Evolutionary conservation across 257 asterid species (phyloP).

Genomic region (Solanum chiquidenum): DNA sequence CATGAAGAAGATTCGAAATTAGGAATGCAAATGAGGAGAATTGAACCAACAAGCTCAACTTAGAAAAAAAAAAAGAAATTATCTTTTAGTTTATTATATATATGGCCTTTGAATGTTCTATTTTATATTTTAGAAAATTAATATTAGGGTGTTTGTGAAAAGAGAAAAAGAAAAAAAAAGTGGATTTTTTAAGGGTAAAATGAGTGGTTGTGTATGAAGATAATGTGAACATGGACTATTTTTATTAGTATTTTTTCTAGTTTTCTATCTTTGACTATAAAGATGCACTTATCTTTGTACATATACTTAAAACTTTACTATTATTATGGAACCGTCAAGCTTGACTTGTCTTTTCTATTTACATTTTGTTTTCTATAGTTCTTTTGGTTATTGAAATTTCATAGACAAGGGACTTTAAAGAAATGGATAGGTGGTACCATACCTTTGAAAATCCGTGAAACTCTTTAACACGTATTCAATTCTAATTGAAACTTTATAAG

Average conservation of each 20-base stretch:
- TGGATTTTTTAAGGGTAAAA: background rate
- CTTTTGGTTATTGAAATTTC: background rate
- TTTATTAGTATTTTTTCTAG: background rate
- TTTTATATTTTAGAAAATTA: background rate
- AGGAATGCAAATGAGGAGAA: constrained; percentile 36
- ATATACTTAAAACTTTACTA: background rate
- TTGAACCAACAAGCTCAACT: constrained; percentile 31
- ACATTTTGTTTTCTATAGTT: too few relatives aligned
- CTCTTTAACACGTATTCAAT: too few relatives aligned
- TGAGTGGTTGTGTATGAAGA: constrained; percentile 22
- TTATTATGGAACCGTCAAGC: background rate
- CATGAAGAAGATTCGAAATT: constrained; percentile 27
- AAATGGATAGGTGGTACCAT: background rate
- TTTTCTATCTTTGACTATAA: background rate
- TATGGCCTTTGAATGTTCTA: background rate
- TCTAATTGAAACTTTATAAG: too few relatives aligned
- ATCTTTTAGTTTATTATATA: background rate
- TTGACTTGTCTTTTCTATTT: background rate
- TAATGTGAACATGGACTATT: constrained; percentile 10
- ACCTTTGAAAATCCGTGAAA: background rate
- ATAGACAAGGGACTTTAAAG: background rate
- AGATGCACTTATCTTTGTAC: background rate
- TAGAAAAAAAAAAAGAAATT: background rate
- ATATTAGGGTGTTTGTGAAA: background rate
- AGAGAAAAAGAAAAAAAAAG: too few relatives aligned